Conservation (phyloP, 2,329 filamentous ascomycete genomes). For the Aureobasidium sp. region DNA sequence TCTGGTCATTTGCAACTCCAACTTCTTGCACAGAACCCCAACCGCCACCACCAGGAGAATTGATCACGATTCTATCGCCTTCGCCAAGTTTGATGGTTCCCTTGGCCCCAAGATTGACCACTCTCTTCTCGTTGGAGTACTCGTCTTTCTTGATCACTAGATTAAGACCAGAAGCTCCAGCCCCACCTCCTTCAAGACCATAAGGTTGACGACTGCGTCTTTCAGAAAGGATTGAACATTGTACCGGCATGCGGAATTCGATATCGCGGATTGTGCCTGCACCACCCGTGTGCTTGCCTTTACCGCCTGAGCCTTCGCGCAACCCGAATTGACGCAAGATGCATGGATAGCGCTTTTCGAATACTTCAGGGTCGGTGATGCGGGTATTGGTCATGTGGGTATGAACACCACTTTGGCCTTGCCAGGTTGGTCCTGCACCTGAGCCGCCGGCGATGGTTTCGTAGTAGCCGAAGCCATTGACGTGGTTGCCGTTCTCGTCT, state of each 20-base stretch:
- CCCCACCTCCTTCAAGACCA: constrained; percentile 70
- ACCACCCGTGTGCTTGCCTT: constrained; percentile 57
- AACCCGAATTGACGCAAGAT: constrained; percentile 60
- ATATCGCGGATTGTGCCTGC: constrained; percentile 68
- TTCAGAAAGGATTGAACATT: constrained; percentile 70
- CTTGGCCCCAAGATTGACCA: constrained; percentile 12
- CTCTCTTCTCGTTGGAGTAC: constrained; percentile 2
- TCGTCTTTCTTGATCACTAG: constrained; percentile 56
- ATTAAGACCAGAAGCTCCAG: constrained; percentile 69
- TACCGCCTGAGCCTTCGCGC: constrained; percentile 53
- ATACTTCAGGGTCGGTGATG: constrained; percentile 68
- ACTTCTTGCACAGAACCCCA: not conserved
- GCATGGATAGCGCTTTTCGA: constrained; percentile 66
- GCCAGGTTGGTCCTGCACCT: constrained; percentile 64
- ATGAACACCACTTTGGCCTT: constrained; percentile 63
- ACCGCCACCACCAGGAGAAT: constrained; percentile 12
- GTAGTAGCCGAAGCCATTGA: constrained; percentile 71
- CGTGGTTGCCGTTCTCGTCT: constrained; percentile 43
- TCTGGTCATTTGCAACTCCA: not conserved
- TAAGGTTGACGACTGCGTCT: constrained; percentile 66
- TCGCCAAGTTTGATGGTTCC: constrained; percentile 7
- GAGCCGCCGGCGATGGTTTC: constrained; percentile 70
- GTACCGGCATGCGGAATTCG: constrained; percentile 65
- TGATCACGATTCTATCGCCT: constrained; percentile 15
- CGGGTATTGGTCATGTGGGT: constrained; percentile 76